Percentiles rank a stretch among this genome's conserved stretches.
Evolutionary conservation across 1,139 yeast species (phyloP).

Genomic region (Taphrina flavorubra): DNA sequence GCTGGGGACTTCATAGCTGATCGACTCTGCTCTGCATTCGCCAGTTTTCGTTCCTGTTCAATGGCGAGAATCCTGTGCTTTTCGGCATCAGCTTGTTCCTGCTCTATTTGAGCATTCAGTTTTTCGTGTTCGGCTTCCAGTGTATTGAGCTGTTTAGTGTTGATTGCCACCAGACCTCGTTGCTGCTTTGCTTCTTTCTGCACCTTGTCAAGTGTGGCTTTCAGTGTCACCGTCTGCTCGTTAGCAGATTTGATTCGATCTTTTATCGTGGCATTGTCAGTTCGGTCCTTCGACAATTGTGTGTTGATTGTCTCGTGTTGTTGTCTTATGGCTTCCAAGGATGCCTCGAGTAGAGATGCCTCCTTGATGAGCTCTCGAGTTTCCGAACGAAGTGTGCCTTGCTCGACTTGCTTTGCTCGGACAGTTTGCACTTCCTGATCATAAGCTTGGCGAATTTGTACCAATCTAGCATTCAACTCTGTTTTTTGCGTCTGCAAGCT

Average conservation of each 20-base stretch:
- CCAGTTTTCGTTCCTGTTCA: conserved; percentile 26
- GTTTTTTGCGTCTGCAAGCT: conserved; percentile 67
- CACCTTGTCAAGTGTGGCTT: conserved; percentile 61
- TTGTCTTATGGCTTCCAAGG: conserved; percentile 70
- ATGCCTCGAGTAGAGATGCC: conserved; percentile 79
- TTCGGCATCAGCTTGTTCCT: conserved; percentile 51
- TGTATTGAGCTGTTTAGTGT: conserved; percentile 71
- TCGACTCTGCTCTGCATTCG: conserved; percentile 43
- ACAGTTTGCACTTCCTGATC: conserved; percentile 75
- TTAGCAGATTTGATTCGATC: conserved; percentile 59
- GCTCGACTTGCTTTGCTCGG: conserved; percentile 67
- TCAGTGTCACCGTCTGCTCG: conserved; percentile 67
- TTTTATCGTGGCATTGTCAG: conserved; percentile 56
- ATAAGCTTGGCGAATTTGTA: conserved; percentile 69
- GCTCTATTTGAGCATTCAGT: conserved; percentile 55
- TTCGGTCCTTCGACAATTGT: conserved; percentile 68
- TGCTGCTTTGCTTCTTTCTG: conserved; percentile 65
- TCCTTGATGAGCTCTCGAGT: conserved; percentile 76
- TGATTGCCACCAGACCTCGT: conserved; percentile 67
- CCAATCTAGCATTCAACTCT: conserved; percentile 73
- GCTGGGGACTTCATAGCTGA: conserved; percentile 30
- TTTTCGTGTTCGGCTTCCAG: conserved; percentile 59
- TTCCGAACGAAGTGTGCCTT: conserved; percentile 68
- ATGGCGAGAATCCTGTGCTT: conserved; percentile 49
- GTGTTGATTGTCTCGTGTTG: conserved; percentile 68